phyloP scores from a whole-genome alignment of 139 green algal species.

The Ettlia oleoabundans region DNA sequence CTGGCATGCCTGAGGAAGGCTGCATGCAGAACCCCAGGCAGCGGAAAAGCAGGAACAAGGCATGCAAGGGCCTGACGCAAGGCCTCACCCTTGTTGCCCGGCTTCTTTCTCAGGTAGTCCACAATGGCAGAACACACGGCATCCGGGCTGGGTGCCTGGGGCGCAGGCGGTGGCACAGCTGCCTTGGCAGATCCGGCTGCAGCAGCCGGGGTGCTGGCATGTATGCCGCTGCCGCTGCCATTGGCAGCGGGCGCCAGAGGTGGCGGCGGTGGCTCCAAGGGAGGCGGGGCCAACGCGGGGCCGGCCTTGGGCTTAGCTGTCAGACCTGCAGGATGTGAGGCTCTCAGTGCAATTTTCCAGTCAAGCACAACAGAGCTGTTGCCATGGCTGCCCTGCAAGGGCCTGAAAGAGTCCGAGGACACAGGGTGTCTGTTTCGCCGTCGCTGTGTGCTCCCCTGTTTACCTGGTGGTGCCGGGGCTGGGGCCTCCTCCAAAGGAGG shows the following conservation, averaged over 20 bases:
- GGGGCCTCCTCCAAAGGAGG: not conserved
- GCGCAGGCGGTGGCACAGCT: not conserved
- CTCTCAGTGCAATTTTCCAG: not conserved
- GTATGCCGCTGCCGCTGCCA: too few species aligned
- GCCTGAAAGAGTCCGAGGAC: too few species aligned
- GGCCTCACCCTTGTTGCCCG: not conserved
- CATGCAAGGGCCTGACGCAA: not conserved
- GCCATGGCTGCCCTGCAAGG: too few species aligned
- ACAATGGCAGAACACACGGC: not conserved
- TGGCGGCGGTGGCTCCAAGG: not conserved
- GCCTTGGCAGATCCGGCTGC: not conserved
- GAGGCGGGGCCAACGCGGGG: not conserved
- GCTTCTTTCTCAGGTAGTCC: slow-evolving; percentile 19
- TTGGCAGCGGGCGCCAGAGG: not conserved
- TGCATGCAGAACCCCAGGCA: not conserved
- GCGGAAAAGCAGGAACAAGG: not conserved
- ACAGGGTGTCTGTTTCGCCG: too few species aligned
- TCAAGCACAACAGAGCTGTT: too few species aligned
- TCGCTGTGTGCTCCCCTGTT: not conserved
- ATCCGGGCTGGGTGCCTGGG: not conserved
- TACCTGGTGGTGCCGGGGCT: not conserved
- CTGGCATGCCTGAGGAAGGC: not conserved
- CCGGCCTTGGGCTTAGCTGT: not conserved
- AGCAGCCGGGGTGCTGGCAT: too few species aligned
- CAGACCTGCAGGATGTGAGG: not conserved